A percentile compares a stretch with the other conserved stretches of the same genome.
Evolutionary conservation across 306 rosid genomes (phyloP).

Genomic region (Acacia crassicarpa): DNA sequence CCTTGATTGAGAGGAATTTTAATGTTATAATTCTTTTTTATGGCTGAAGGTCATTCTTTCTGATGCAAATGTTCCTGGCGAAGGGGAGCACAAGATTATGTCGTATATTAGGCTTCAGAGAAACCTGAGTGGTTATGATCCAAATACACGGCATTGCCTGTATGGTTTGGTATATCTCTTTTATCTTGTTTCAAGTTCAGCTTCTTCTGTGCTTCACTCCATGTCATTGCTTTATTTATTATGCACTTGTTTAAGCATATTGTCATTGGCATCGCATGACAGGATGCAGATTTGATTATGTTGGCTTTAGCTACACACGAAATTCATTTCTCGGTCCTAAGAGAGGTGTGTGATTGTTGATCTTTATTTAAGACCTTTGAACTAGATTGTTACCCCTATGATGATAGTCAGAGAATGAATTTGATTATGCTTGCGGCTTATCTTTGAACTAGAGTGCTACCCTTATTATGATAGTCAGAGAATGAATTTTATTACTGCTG

Average conservation of each 20-base stretch:
- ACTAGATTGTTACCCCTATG: conserved; percentile 1
- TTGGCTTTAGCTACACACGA: conserved; percentile 97
- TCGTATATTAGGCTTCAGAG: conserved; percentile 95
- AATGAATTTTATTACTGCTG: conserved; percentile 3
- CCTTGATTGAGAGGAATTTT: conserved; percentile 7
- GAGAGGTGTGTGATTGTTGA: conserved; percentile 70
- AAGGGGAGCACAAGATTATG: conserved; percentile 99
- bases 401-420: conserved; percentile 10
- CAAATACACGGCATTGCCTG: conserved; percentile 96
- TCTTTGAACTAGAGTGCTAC: conserved; percentile 15
- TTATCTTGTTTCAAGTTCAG: conserved; percentile 43
- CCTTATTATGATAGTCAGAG: not conserved
- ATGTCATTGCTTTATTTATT: conserved; percentile 13
- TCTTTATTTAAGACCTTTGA: not conserved
- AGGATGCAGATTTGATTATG: conserved; percentile 99
- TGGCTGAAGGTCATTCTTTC: conserved; percentile 84
- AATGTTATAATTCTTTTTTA: not conserved
- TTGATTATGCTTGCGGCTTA: not conserved
- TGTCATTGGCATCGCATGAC: conserved; percentile 36
- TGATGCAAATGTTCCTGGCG: conserved; percentile 99
- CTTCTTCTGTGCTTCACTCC: not conserved
- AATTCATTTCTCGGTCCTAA: conserved; percentile 90
- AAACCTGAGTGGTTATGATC: conserved; percentile 90
- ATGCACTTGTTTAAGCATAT: conserved; percentile 5
- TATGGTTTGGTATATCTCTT: conserved; percentile 94